These are phyloP conservation scores for Zostera marina DNA, from an alignment of 116 monocot genomes.

Conservation along the genomic window DNA sequence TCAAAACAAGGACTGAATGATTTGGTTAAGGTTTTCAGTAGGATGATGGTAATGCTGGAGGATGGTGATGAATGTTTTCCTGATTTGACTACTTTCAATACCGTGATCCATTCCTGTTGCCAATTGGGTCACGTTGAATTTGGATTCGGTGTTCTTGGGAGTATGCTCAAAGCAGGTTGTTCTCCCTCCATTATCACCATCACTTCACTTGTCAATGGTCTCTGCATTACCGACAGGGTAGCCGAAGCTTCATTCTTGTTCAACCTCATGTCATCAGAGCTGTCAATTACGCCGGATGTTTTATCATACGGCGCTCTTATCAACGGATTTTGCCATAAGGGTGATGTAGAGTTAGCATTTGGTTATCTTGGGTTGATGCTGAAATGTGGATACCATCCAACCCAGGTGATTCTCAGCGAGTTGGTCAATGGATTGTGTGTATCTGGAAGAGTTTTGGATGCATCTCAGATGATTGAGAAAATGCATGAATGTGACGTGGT, in stretches of 20 bases:
- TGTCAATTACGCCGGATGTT: conserved; percentile 1
- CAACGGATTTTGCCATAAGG: background rate
- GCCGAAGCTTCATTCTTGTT: background rate
- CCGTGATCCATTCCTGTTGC: conserved; percentile 15
- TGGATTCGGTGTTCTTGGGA: conserved; percentile 16
- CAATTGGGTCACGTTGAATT: conserved; percentile 5
- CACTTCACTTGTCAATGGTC: conserved; percentile 3
- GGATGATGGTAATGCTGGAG: background rate
- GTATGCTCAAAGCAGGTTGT: conserved; percentile 12
- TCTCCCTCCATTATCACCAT: background rate
- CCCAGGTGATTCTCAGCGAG: background rate
- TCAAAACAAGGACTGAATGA: background rate
- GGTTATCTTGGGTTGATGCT: conserved; percentile 3
- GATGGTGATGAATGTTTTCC: conserved; percentile 3
- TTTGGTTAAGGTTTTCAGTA: background rate
- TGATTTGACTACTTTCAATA: conserved; percentile 7
- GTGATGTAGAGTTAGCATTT: background rate
- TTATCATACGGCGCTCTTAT: conserved; percentile 5
- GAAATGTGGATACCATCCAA: conserved; percentile 7
- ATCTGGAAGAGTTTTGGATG: conserved; percentile 8
- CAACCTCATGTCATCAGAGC: background rate
- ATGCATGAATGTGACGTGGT: conserved; percentile 14
- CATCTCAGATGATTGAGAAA: conserved; percentile 13
- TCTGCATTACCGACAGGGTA: conserved; percentile 1
- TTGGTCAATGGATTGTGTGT: conserved; percentile 15